Base-by-base conservation (phyloP, 169 alveolate genomes). In the Plasmodium ovale region DNA sequence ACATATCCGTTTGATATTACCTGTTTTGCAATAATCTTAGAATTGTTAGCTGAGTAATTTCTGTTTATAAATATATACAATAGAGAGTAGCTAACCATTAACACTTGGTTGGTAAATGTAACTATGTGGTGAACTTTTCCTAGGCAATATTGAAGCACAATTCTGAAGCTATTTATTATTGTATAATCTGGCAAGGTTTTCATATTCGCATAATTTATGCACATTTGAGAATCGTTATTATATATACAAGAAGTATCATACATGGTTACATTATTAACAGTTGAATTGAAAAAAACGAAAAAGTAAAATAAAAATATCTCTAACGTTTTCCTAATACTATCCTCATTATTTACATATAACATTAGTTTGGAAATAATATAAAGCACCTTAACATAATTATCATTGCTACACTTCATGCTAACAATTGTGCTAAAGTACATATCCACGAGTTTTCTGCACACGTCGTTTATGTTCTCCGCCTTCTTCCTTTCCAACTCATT, bases 161-260 rank as follows among this genome's bases (percentile, higher is more conserved):
- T 56, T 68, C 91, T 56, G 64, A 85, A 85, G 33, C 91, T 85
- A 68, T 64, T 85, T 68, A 85, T 85, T 37, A 85, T 19, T n/a
- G 9, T 64, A 62, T 37, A 64, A 60, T 67, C 44, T 5, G 91
- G 91, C 29, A 85, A 1, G 9, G 29, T 56, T 47, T 35, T 85
- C 14, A 68, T 7, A 23, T 39, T 70, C 14, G 16, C 39, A 71
- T 85, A 68, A 33, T 53, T 85, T 39, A 85, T 85, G 35, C 16
- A 19, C 9, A 82, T 27, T 25, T 82, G 60, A n/a, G 35, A 12
- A 23, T 68, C 79, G 16, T 54, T 69, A 47, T 68, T 68, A 35
- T 69, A 69, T n/a, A 65, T 53, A 54, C 69, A 37, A 1, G 84
- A 82, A 7, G 33, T 47, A 58, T 82, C 90, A 82, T 69, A 23